A percentile compares a stretch with the other conserved stretches of the same genome.
Evolutionary conservation across 1,284 basidiomycete species (phyloP).

Genomic region (Tilletiaria anomala): DNA sequence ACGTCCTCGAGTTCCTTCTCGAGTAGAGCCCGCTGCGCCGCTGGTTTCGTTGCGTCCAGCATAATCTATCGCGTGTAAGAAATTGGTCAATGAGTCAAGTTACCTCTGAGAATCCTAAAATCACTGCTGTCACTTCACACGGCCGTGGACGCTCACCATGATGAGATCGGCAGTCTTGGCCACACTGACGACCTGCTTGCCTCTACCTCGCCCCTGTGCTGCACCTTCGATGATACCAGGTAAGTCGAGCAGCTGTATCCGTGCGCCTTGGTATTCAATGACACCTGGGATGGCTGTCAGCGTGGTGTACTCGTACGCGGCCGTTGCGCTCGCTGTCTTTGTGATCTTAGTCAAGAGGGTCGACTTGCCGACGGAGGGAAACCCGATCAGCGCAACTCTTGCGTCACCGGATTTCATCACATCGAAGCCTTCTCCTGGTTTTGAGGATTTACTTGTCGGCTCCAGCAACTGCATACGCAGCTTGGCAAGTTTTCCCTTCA

Average conservation of each 20-base stretch:
- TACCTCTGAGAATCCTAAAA: neutral
- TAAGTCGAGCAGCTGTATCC: constrained; percentile 53
- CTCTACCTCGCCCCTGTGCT: constrained; percentile 62
- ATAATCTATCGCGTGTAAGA: constrained; percentile 45
- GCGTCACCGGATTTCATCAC: constrained; percentile 34
- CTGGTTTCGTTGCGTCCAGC: constrained; percentile 94
- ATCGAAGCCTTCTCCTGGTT: constrained; percentile 33
- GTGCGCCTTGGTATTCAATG: constrained; percentile 43
- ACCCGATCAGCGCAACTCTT: constrained; percentile 66
- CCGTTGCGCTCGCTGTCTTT: constrained; percentile 71
- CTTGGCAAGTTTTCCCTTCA: constrained; percentile 33
- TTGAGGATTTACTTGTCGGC: constrained; percentile 24
- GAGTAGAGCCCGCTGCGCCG: constrained; percentile 72
- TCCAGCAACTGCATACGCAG: constrained; percentile 33
- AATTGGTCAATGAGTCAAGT: neutral
- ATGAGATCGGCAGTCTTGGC: constrained; percentile 90
- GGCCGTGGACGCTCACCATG: constrained; percentile 9
- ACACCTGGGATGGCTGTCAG: constrained; percentile 47
- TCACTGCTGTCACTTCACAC: neutral
- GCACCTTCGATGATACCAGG: constrained; percentile 97
- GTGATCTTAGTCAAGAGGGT: constrained; percentile 84
- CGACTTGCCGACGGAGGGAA: constrained; percentile 69
- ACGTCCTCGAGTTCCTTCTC: constrained; percentile 91
- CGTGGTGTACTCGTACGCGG: constrained; percentile 92
- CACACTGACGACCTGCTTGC: constrained; percentile 70